Percentiles rank a stretch among this genome's conserved stretches.
Evolutionary conservation across 2,329 filamentous ascomycete genomes (phyloP).

Genomic region (Verticillium dahliae): DNA sequence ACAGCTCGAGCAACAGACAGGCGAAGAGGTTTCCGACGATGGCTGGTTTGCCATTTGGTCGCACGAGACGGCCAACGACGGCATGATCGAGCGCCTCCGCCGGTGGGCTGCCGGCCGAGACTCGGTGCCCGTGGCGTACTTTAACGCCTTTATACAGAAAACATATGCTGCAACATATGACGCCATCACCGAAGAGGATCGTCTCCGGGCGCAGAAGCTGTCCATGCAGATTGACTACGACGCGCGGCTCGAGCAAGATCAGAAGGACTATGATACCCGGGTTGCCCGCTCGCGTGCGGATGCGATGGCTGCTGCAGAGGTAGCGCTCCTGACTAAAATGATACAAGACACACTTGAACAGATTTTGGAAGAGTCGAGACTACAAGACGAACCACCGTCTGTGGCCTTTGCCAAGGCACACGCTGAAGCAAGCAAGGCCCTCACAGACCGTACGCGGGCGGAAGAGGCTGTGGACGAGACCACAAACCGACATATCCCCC

Average conservation of each 20-base stretch:
- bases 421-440: background rate
- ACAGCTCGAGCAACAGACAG: constrained; percentile 6
- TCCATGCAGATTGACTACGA: background rate
- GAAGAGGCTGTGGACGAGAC: background rate
- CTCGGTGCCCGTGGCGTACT: constrained; percentile 4
- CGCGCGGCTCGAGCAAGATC: background rate
- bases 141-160: constrained; percentile 9
- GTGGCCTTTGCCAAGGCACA: background rate
- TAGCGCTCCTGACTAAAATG: background rate
- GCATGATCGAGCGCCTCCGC: constrained; percentile 6
- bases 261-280: background rate
- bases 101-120: constrained; percentile 8
- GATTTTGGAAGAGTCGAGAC: too few species aligned
- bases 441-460: background rate
- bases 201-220: constrained; percentile 3
- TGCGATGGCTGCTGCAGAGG: background rate
- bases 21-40: constrained; percentile 6
- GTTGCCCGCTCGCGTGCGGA: background rate
- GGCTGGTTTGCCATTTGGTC: constrained; percentile 8
- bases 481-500: background rate
- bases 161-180: constrained; percentile 6
- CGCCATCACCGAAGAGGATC: constrained; percentile 6
- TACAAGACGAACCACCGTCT: background rate
- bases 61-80: constrained; percentile 9
- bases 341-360: background rate